Conservation (phyloP, 495 filamentous ascomycete species). For the Polyplosphaeria fusca region DNA sequence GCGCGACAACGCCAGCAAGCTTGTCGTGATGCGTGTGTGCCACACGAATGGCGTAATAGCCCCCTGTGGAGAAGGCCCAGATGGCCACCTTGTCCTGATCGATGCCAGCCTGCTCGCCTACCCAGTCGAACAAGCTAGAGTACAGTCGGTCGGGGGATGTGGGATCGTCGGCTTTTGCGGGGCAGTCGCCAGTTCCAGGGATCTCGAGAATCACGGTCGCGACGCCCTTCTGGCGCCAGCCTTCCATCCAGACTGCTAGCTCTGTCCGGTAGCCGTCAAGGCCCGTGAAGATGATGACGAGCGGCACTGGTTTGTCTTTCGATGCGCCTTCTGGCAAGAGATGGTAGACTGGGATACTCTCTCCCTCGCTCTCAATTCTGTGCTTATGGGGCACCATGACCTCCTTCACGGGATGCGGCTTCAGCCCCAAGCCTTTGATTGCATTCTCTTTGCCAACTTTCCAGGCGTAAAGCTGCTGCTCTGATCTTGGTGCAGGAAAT, state of each 20-base stretch:
- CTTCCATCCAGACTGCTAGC: constrained; percentile 67
- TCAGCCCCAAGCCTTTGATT: constrained; percentile 54
- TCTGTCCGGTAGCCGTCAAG: constrained; percentile 78
- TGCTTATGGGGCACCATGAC: constrained; percentile 58
- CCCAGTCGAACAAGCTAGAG: constrained; percentile 65
- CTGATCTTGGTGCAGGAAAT: constrained; percentile 58
- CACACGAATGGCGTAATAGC: constrained; percentile 72
- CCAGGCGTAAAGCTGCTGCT: constrained; percentile 64
- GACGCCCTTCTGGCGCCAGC: constrained; percentile 61
- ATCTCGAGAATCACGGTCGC: constrained; percentile 63
- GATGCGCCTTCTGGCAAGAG: constrained; percentile 52
- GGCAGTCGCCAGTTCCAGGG: constrained; percentile 76
- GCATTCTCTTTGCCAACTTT: constrained; percentile 64
- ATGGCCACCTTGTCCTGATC: constrained; percentile 60
- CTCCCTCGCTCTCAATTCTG: constrained; percentile 49
- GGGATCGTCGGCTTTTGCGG: constrained; percentile 57
- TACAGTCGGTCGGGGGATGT: constrained; percentile 56
- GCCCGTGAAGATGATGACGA: constrained; percentile 69
- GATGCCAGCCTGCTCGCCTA: constrained; percentile 55
- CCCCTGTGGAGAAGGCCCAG: constrained; percentile 73
- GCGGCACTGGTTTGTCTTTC: constrained; percentile 48
- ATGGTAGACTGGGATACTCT: constrained; percentile 62
- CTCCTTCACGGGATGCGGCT: constrained; percentile 56
- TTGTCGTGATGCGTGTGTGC: constrained; percentile 65
- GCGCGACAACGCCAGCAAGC: constrained; percentile 61